Base-by-base conservation (phyloP, 352 stramenopile species). In the Thraustochytrium striatum region DNA sequence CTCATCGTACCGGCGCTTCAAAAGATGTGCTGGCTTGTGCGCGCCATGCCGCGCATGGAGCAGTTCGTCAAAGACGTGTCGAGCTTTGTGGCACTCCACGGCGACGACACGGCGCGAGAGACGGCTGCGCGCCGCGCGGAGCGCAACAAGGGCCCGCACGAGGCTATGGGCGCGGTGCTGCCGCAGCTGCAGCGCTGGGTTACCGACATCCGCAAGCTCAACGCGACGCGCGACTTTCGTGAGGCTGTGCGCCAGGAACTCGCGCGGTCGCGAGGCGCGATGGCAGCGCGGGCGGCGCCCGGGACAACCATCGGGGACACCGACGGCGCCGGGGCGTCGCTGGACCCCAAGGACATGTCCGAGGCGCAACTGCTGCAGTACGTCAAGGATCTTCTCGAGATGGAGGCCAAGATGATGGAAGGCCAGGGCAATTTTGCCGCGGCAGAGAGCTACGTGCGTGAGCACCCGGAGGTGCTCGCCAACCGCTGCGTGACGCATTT, bases 401-500 rank as follows among this genome's bases (percentile, higher is more conserved):
- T 94, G 5, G 90, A 95, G 72, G 91, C 89, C 78, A 88, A 87
- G 32, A 87, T 94, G 35, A 82, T 94, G 13, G 85, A 92, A 43
- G 85, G 91, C 69, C 85, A 86, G 32, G 87, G 93, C 68, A 91
- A 92, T 30, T 93, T 93, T 72, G 88, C 70, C 1, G 85, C 90
- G 59, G 90, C 89, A n/a, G 86, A 89, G n/a, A 81, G 81, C 28
- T 88, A 94, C 75, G 59, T 94, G 0, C 85, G 91, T 88, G 86
- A 88, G 36, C 87, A 87, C 25, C 90, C 90, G 35, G 89, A 88
- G 30, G 84, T 93, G 13, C 73, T 94, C 21, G 86, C 94, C 25
- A 92, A 95, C 70, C 87, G 92, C 57, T 92, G 94, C 32, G 89
- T 95, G 8, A 85, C 86, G 36, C 90, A 95, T 38, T 94, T 95